Percentiles rank a stretch among this genome's conserved stretches.
phyloP scores from a whole-genome alignment of 1,284 basidiomycete genomes.

The Ceratobasidium theobromae region DNA sequence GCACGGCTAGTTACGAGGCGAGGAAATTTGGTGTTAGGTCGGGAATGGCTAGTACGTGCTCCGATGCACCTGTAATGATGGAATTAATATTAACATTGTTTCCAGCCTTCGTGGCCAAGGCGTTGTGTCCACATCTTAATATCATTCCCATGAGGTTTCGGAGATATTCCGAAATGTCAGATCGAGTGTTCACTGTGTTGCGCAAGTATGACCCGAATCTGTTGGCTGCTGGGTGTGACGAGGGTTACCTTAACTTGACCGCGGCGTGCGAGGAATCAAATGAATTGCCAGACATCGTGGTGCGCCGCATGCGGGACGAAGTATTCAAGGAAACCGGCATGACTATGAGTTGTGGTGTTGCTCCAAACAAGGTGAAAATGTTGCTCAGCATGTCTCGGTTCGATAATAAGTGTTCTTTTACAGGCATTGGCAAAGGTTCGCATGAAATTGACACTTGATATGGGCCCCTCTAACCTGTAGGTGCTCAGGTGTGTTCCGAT shows the following conservation, averaged over 20 bases:
- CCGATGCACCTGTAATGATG: background rate
- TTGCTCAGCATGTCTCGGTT: constrained; percentile 11
- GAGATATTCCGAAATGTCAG: constrained; percentile 72
- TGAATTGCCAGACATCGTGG: constrained; percentile 70
- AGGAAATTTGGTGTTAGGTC: constrained; percentile 85
- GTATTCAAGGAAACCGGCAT: constrained; percentile 77
- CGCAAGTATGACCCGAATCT: constrained; percentile 80
- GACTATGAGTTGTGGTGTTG: constrained; percentile 92
- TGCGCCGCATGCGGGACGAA: constrained; percentile 69
- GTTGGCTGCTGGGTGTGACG: constrained; percentile 79
- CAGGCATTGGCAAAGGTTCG: constrained; percentile 71
- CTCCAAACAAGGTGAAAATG: constrained; percentile 71
- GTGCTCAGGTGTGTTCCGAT: constrained; percentile 84
- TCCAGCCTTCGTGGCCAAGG: constrained; percentile 84
- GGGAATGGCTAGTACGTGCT: constrained; percentile 75
- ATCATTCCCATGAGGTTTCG: constrained; percentile 65
- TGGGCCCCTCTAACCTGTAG: background rate
- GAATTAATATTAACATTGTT: background rate
- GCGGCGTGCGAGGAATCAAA: constrained; percentile 68
- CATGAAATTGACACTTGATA: background rate
- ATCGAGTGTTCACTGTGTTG: constrained; percentile 66
- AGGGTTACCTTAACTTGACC: constrained; percentile 86
- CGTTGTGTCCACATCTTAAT: constrained; percentile 90
- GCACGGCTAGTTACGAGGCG: constrained; percentile 90
- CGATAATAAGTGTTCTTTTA: constrained; percentile 32